Evolutionary conservation across 78 protist species (phyloP).

Genomic region (Blattamonas nauphoetae): DNA sequence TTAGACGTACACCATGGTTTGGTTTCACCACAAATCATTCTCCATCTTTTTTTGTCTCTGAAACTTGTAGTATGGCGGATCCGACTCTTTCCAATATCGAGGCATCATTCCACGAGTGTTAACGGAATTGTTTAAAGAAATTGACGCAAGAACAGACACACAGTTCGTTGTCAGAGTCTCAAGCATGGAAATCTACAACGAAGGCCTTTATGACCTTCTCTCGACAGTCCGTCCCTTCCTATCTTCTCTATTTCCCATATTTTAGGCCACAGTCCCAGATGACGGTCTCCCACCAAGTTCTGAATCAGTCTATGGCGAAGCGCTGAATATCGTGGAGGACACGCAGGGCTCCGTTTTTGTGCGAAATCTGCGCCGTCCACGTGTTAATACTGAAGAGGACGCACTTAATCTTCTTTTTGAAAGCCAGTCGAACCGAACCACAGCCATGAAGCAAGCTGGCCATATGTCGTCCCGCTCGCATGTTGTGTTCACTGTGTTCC

Average conservation of each 20-base stretch:
- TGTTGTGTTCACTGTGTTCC: constrained; percentile 47
- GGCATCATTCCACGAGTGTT: constrained; percentile 50
- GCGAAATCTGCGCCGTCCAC: constrained; percentile 11
- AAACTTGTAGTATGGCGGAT: constrained; percentile 8
- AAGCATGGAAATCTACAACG: constrained; percentile 51
- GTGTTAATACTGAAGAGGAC: constrained; percentile 48
- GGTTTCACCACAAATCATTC: neutral
- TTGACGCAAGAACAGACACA: constrained; percentile 14
- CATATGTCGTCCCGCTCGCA: constrained; percentile 36
- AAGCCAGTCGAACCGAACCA: constrained; percentile 46
- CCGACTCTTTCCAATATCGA: constrained; percentile 26
- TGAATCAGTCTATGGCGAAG: neutral
- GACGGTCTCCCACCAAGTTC: neutral
- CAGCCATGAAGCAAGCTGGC: constrained; percentile 32
- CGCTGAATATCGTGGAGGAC: neutral
- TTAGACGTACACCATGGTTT: constrained; percentile 43
- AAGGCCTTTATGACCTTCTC: constrained; percentile 43
- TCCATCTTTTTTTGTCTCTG: neutral
- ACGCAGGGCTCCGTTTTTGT: neutral
- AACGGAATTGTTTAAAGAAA: constrained; percentile 19
- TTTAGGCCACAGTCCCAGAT: neutral
- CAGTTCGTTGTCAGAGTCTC: constrained; percentile 27
- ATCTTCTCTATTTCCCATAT: neutral
- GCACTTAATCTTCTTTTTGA: constrained; percentile 55
- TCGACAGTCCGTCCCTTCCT: neutral